Base-by-base conservation (phyloP, 805 yeast genomes). In the Priceomyces melissophilus region DNA sequence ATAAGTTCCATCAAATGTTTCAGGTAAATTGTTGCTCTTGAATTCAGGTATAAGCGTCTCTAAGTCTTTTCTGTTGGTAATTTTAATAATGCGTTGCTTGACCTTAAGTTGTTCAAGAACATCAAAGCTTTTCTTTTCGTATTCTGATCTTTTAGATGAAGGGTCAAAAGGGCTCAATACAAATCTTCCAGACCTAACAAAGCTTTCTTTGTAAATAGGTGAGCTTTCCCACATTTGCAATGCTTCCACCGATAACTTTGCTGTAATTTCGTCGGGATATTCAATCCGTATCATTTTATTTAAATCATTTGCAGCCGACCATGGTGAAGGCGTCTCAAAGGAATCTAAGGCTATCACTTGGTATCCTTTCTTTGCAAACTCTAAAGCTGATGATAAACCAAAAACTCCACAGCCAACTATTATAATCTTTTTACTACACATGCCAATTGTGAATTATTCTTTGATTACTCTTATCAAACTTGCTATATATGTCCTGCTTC, bases 371-470 rank as follows among this genome's bases (percentile, higher is more conserved):
- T 59, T 45, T 1, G 63, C 57, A 15, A 76, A 58, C 32, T 73
- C 65, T 12, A 64, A 60, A 4, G 79, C 78, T 3, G 71, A 62
- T 16, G 80, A 71, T 13, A 77, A 57, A 1, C 82, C 82, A 52
- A 73, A 76, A 9, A 71, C 78, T 30, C 82, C 82, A 6, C 77
- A 70, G n/a, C 82, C 82, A 10, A 75, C 67, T 10, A 36, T 28
- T 28, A 69, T 58, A 29, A 75, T 63, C 38, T 53, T 54, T n/a
- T n/a, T 6, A 12, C 30, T 34, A 26, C 10, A 27, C 43, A n/a
- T n/a, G n/a, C n/a, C 39, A n/a, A 15, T 34, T n/a, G 39, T 10
- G 11, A n/a, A n/a, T n/a, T n/a, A n/a, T n/a, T n/a, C n/a, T n/a
- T n/a, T n/a, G n/a, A n/a, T n/a, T n/a, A n/a, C n/a, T n/a, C n/a